A percentile compares a stretch with the other conserved stretches of the same genome.
These are phyloP conservation scores for Hanseniaspora nectarophila DNA, from an alignment of 805 yeast species.

Conservation along the genomic window DNA sequence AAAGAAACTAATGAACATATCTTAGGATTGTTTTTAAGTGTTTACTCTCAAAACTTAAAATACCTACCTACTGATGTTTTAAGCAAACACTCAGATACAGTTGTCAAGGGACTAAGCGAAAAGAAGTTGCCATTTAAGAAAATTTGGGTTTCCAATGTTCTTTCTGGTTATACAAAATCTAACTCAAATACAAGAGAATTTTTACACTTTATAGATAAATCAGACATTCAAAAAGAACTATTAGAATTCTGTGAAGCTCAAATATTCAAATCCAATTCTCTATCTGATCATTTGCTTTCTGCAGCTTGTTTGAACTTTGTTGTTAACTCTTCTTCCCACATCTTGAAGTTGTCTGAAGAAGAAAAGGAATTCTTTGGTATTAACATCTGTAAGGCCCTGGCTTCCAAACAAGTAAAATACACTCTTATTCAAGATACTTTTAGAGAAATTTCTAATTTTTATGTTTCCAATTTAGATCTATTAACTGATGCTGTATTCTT, in stretches of 20 bases:
- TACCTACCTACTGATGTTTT: conserved; percentile 22
- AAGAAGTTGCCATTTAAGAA: conserved; percentile 51
- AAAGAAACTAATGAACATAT: conserved; percentile 71
- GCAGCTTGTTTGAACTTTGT: conserved; percentile 22
- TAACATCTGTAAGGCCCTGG: conserved; percentile 38
- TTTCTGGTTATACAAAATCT: conserved; percentile 15
- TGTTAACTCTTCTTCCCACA: background rate
- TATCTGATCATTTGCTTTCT: conserved; percentile 31
- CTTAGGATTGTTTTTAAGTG: conserved; percentile 37
- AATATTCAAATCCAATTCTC: conserved; percentile 23
- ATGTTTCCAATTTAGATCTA: conserved; percentile 28
- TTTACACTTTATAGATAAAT: background rate
- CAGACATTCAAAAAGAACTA: conserved; percentile 19
- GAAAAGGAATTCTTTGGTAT: conserved; percentile 29
- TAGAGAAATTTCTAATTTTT: conserved; percentile 27
- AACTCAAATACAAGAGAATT: background rate
- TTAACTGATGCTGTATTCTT: conserved; percentile 36
- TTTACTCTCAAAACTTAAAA: conserved; percentile 39
- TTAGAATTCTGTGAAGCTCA: conserved; percentile 22
- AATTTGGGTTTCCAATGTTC: conserved; percentile 50
- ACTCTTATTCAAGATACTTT: conserved; percentile 30
- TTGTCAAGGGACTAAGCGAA: conserved; percentile 53
- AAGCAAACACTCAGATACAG: conserved; percentile 24
- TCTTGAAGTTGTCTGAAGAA: conserved; percentile 1
- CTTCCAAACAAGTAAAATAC: conserved; percentile 33